A percentile compares a stretch with the other conserved stretches of the same genome.
These are phyloP conservation scores for Penicillium egyptiacum DNA, from an alignment of 495 filamentous ascomycete genomes.

Conservation along the genomic window DNA sequence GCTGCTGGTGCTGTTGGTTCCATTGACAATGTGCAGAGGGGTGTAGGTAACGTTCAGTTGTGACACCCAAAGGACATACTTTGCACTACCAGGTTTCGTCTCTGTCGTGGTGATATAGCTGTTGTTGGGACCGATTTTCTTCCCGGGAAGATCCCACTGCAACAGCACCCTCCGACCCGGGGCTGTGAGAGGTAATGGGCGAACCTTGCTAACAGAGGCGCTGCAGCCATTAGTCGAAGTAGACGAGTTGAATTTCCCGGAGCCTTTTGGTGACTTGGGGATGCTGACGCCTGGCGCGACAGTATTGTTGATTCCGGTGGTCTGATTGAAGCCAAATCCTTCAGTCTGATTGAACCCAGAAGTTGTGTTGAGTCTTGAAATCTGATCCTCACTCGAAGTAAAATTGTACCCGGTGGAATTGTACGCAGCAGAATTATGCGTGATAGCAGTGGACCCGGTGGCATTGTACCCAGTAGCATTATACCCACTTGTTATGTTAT, in stretches of 20 bases:
- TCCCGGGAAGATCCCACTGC: constrained; percentile 70
- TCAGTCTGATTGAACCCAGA: neutral
- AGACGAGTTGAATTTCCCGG: constrained; percentile 33
- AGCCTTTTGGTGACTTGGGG: constrained; percentile 25
- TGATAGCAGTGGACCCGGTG: neutral
- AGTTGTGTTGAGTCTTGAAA: neutral
- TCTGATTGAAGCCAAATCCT: constrained; percentile 47
- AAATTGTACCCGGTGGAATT: neutral
- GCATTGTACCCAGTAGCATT: neutral
- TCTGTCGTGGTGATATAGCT: constrained; percentile 66
- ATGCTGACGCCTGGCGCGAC: constrained; percentile 34
- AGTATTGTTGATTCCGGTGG: constrained; percentile 51
- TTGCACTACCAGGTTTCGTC: constrained; percentile 51
- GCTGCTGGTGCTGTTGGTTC: constrained; percentile 29
- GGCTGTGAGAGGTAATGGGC: constrained; percentile 66
- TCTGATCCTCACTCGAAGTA: neutral
- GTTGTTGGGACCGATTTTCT: constrained; percentile 74
- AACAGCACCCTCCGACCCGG: constrained; percentile 72
- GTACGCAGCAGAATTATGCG: neutral
- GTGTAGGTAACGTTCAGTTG: constrained; percentile 88
- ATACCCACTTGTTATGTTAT: neutral
- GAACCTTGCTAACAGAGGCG: constrained; percentile 61
- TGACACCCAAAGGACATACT: constrained; percentile 74
- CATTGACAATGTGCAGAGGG: constrained; percentile 54
- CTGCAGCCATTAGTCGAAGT: constrained; percentile 54